A percentile compares a stretch with the other conserved stretches of the same genome.
phyloP scores from a whole-genome alignment of 2,329 filamentous ascomycete genomes.

The Berkeleyomyces rouxiae region DNA sequence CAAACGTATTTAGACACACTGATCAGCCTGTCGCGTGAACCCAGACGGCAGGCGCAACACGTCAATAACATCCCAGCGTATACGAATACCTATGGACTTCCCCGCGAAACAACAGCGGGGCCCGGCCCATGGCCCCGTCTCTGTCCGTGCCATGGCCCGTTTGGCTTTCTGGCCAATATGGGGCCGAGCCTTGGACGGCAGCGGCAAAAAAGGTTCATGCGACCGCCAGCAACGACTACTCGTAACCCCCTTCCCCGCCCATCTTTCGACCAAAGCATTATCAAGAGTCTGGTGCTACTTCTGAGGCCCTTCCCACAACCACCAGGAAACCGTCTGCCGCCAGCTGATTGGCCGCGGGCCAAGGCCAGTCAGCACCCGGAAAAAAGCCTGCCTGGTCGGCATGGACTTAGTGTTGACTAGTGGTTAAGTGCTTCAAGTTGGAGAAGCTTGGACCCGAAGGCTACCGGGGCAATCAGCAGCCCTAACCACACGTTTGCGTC shows the following conservation, averaged over 20 bases:
- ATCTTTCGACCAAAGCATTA: too few relatives aligned
- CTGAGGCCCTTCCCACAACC: neutral
- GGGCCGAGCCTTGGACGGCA: neutral
- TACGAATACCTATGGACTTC: neutral
- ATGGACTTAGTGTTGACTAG: too few relatives aligned
- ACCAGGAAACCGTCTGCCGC: neutral
- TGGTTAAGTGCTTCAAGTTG: neutral
- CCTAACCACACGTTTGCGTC: neutral
- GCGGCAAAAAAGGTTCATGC: neutral
- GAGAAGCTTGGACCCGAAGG: neutral
- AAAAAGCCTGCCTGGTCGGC: too few relatives aligned
- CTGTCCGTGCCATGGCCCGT: neutral
- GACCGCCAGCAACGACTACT: neutral
- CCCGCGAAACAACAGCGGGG: neutral
- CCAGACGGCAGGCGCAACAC: neutral
- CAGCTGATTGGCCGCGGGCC: neutral
- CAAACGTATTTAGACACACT: neutral
- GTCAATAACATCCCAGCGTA: neutral
- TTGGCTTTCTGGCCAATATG: neutral
- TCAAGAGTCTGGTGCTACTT: neutral
- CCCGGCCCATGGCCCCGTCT: neutral
- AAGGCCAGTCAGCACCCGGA: too few relatives aligned
- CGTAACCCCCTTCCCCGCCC: too few relatives aligned
- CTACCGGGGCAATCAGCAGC: neutral
- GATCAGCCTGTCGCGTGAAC: neutral